These are phyloP conservation scores for Thecaphora thlaspeos DNA, from an alignment of 1,284 basidiomycete genomes.

Conservation along the genomic window DNA sequence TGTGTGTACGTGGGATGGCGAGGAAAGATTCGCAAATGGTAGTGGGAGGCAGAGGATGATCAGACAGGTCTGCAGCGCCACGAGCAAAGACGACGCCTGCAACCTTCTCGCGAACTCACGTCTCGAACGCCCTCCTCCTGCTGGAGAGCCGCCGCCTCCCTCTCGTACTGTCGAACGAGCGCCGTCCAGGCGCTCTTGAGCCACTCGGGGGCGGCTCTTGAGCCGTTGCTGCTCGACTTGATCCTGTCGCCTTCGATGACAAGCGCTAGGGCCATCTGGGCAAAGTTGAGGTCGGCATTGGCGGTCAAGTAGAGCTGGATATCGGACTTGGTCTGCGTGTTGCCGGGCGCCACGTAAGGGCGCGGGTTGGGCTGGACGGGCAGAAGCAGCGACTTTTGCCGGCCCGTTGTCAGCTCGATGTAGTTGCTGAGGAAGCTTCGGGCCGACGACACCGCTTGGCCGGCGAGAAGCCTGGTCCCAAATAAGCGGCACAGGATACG, in stretches of 20 bases:
- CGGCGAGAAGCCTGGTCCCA: conserved; percentile 16
- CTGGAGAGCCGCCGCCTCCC: conserved; percentile 28
- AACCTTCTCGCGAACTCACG: no score
- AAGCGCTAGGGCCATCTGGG: conserved; percentile 48
- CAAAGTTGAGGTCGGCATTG: conserved; percentile 52
- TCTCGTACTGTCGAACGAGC: conserved; percentile 34
- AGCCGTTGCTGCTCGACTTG: conserved; percentile 1
- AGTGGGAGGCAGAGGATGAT: no score
- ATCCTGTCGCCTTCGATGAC: conserved; percentile 22
- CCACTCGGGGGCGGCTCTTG: conserved; percentile 17
- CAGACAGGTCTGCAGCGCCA: no score
- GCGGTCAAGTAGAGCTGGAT: conserved; percentile 46
- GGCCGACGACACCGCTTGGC: conserved; percentile 14
- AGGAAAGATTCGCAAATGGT: no score
- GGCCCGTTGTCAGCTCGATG: conserved; percentile 21
- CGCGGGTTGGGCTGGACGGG: conserved; percentile 53
- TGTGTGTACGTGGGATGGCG: no score
- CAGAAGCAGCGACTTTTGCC: conserved; percentile 43
- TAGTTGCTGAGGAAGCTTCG: conserved; percentile 34
- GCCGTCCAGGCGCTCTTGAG: conserved; percentile 31
- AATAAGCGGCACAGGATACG: no score
- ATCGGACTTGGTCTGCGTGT: conserved; percentile 5
- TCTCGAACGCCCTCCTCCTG: conserved; percentile 26
- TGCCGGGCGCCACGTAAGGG: conserved; percentile 42
- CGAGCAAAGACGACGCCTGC: no score